phyloP scores from a whole-genome alignment of 2,329 filamentous ascomycete genomes.

The Pseudocercospora musae region DNA sequence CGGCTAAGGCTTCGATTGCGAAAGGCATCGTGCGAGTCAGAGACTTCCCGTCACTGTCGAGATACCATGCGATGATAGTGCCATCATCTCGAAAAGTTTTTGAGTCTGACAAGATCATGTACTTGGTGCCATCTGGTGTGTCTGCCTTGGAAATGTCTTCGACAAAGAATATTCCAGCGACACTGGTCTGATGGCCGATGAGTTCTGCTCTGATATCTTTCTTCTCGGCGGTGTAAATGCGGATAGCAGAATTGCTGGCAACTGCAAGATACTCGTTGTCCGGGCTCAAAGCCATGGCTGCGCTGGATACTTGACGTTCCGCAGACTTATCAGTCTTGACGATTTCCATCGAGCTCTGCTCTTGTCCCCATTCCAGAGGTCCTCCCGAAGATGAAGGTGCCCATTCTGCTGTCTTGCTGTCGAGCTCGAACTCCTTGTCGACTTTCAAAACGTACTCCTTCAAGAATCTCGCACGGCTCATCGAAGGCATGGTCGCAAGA shows the following conservation, averaged over 20 bases:
- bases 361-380: slow-evolving; percentile 12
- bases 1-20: slow-evolving; percentile 10
- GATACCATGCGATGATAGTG: slow-evolving; percentile 15
- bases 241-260: slow-evolving; percentile 3
- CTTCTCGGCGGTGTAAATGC: slow-evolving; percentile 1
- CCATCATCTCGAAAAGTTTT: neutral
- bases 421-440: slow-evolving; percentile 7
- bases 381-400: slow-evolving; percentile 3
- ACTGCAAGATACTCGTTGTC: neutral
- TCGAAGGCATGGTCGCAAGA: neutral
- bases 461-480: slow-evolving; percentile 5
- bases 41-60: slow-evolving; percentile 10
- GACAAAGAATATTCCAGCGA: slow-evolving; percentile 8
- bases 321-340: neutral
- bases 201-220: slow-evolving; percentile 8
- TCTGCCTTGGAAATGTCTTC: neutral
- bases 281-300: neutral
- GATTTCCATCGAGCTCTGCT: slow-evolving; percentile 2
- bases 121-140: slow-evolving; percentile 1
- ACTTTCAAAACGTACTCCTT: slow-evolving; percentile 7
- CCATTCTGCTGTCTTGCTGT: slow-evolving; percentile 10
- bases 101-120: slow-evolving; percentile 9
- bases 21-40: slow-evolving; percentile 13
- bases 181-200: slow-evolving; percentile 7
- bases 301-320: neutral